Conservation (phyloP, 2,329 filamentous ascomycete genomes). For the Nigrograna mackinnonii region DNA sequence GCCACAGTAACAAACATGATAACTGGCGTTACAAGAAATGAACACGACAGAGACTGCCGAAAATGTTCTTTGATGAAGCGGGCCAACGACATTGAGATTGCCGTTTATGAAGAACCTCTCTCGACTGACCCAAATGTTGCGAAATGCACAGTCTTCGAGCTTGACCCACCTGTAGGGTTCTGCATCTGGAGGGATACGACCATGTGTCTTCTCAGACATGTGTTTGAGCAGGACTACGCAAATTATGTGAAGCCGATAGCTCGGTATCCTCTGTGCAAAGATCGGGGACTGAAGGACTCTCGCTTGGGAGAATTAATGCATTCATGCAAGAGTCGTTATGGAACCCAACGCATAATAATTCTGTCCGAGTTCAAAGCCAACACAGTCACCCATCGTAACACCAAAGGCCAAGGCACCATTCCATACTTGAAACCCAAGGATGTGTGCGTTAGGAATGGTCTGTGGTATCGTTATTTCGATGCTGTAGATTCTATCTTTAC, state of each 20-base stretch:
- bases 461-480: conserved; percentile 43
- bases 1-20: conserved; percentile 3
- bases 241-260: not conserved
- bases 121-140: conserved; percentile 33
- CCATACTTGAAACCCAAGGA: conserved; percentile 26
- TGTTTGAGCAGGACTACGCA: conserved; percentile 35
- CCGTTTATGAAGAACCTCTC: conserved; percentile 61
- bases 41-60: conserved; percentile 15
- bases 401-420: conserved; percentile 24
- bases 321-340: conserved; percentile 2
- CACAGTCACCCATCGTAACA: conserved; percentile 36
- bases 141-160: conserved; percentile 58
- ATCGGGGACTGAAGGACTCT: not conserved
- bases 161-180: conserved; percentile 47
- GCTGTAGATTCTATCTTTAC: conserved; percentile 16
- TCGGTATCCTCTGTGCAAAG: conserved; percentile 13
- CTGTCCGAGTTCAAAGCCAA: conserved; percentile 44
- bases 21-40: conserved; percentile 5
- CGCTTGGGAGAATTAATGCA: not conserved
- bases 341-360: conserved; percentile 27
- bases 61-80: conserved; percentile 32
- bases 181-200: conserved; percentile 55
- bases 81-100: conserved; percentile 49
- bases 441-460: conserved; percentile 52
- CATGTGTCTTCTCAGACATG: conserved; percentile 43